phyloP scores from a whole-genome alignment of 805 yeast species.

The Candida oleophila region DNA sequence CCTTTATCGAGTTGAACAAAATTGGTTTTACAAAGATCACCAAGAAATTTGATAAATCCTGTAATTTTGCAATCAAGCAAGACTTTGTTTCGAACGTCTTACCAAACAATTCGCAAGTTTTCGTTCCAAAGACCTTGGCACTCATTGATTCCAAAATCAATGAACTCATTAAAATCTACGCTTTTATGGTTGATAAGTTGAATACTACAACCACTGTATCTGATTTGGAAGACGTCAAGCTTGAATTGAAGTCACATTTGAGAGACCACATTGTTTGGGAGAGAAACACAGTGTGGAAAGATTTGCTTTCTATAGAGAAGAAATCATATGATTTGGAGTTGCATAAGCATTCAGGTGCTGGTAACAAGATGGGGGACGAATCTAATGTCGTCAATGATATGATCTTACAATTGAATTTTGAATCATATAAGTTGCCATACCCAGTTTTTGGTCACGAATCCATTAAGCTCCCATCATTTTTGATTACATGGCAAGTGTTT shows the following conservation, averaged over 20 bases:
- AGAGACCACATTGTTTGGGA: conserved; percentile 97
- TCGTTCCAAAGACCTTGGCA: conserved; percentile 37
- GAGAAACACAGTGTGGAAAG: conserved; percentile 96
- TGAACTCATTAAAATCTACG: conserved; percentile 53
- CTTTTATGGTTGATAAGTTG: conserved; percentile 36
- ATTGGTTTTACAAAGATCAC: conserved; percentile 89
- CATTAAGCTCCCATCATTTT: conserved; percentile 43
- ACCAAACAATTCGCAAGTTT: conserved; percentile 52
- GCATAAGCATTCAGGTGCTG: conserved; percentile 12
- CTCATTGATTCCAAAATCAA: conserved; percentile 52
- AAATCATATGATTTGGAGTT: conserved; percentile 28
- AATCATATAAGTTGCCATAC: conserved; percentile 19
- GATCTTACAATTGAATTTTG: conserved; percentile 18
- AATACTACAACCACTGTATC: conserved; percentile 50
- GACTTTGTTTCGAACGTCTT: conserved; percentile 51
- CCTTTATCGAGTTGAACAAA: conserved; percentile 77
- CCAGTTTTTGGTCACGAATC: conserved; percentile 12
- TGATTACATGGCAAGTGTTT: conserved; percentile 47
- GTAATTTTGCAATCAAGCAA: conserved; percentile 59
- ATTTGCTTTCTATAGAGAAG: conserved; percentile 72
- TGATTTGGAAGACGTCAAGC: conserved; percentile 40
- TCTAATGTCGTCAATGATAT: conserved; percentile 11
- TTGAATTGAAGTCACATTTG: conserved; percentile 52
- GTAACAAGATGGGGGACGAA: conserved; percentile 27
- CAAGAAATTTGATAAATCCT: conserved; percentile 87